A percentile compares a stretch with the other conserved stretches of the same genome.
phyloP scores from a whole-genome alignment of 108 stramenopile species.

The Skeletonema potamos region DNA sequence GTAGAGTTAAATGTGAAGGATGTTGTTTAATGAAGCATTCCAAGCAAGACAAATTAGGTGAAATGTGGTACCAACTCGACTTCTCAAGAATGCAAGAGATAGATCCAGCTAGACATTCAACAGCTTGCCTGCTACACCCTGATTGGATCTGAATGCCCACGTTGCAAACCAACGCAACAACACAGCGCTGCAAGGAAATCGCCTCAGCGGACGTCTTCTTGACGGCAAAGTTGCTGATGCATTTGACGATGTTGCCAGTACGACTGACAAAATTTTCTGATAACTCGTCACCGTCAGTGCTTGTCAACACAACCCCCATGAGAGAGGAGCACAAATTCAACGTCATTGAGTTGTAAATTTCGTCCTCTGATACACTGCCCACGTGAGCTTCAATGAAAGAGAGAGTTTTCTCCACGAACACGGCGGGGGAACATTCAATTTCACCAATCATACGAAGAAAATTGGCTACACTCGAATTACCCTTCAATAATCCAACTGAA shows the following conservation, averaged over 20 bases:
- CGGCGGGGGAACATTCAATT: background rate
- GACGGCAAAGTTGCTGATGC: background rate
- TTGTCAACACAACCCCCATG: background rate
- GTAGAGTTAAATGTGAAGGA: constrained; percentile 16
- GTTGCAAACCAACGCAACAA: constrained; percentile 10
- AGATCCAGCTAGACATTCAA: constrained; percentile 12
- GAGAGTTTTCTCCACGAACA: background rate
- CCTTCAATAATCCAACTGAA: background rate
- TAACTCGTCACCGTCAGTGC: constrained; percentile 1
- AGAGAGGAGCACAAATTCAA: constrained; percentile 10
- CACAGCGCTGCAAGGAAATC: constrained; percentile 5
- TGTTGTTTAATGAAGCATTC: constrained; percentile 18
- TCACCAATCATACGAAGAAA: background rate
- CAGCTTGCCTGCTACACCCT: background rate
- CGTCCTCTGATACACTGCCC: background rate
- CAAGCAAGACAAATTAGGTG: constrained; percentile 14
- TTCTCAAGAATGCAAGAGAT: constrained; percentile 14
- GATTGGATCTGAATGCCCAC: constrained; percentile 16
- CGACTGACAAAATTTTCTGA: constrained; percentile 16
- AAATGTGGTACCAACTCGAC: constrained; percentile 31
- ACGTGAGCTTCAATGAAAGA: background rate
- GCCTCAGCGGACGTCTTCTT: background rate
- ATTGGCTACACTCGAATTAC: background rate
- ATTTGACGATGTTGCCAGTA: constrained; percentile 3
- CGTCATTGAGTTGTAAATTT: background rate